These are phyloP conservation scores for Lasiosphaeriaceae sp. DNA, from an alignment of 495 filamentous ascomycete genomes.

Conservation along the genomic window DNA sequence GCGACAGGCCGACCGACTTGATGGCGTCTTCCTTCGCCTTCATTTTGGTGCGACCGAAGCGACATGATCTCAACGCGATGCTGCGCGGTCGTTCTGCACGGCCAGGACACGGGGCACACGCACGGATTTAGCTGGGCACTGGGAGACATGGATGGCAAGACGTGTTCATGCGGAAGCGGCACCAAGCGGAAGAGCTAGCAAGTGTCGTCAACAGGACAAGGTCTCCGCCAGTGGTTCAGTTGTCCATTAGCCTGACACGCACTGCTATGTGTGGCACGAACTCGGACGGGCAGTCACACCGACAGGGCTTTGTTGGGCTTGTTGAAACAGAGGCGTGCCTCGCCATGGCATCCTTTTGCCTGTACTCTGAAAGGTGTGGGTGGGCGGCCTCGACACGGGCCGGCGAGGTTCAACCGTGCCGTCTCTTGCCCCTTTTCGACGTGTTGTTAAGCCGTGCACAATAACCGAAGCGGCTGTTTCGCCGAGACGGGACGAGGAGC, in stretches of 20 bases:
- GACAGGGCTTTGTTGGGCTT: background rate
- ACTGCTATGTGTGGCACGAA: background rate
- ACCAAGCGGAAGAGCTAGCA: conserved; percentile 3
- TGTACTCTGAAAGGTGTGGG: conserved; percentile 6
- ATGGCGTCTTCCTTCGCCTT: conserved; percentile 24
- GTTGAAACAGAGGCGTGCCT: conserved; percentile 15
- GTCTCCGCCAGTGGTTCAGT: background rate
- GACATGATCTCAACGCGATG: conserved; percentile 11
- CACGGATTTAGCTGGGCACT: conserved; percentile 9
- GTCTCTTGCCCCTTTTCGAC: conserved; percentile 20
- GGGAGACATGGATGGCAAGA: conserved; percentile 1
- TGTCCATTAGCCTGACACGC: conserved; percentile 4
- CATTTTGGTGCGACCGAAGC: conserved; percentile 19
- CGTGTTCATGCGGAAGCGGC: conserved; percentile 13
- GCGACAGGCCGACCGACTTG: conserved; percentile 32
- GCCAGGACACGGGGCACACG: conserved; percentile 1
- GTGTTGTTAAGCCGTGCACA: conserved; percentile 21
- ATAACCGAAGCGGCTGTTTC: conserved; percentile 35
- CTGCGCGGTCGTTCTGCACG: background rate
- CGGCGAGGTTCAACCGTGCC: conserved; percentile 27
- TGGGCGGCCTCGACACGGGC: conserved; percentile 15
- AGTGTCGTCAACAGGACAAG: conserved; percentile 4
- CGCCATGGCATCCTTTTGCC: conserved; percentile 10
- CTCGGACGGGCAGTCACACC: background rate
- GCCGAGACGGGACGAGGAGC: conserved; percentile 4